phyloP scores from a whole-genome alignment of 139 green algal genomes.

The Chlamydomonas schloesseri region DNA sequence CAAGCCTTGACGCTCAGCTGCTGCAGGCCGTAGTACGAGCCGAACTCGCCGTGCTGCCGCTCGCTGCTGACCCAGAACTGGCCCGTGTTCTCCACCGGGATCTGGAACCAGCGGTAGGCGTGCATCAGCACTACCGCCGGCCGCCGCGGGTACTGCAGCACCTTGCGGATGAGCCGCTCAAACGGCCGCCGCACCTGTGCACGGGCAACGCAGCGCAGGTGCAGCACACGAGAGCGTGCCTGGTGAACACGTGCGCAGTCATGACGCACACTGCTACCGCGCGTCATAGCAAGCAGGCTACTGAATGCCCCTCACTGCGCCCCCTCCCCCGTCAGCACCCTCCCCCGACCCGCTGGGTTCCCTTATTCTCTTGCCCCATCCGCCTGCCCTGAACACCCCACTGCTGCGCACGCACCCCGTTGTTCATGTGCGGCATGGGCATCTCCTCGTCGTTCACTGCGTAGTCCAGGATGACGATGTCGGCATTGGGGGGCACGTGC shows the following conservation, averaged over 20 bases:
- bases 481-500: constrained; percentile 45
- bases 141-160: constrained; percentile 51
- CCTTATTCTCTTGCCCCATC: background rate
- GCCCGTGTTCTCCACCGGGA: background rate
- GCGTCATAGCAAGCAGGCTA: too few species aligned
- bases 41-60: constrained; percentile 49
- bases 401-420: too few species aligned
- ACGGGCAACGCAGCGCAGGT: background rate
- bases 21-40: constrained; percentile 42
- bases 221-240: background rate
- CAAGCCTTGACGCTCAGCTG: constrained; percentile 50
- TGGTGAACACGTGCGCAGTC: too few species aligned
- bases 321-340: too few species aligned
- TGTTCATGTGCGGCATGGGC: constrained; percentile 42
- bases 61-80: constrained; percentile 21
- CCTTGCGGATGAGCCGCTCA: constrained; percentile 62
- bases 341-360: too few species aligned
- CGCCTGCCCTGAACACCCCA: too few species aligned
- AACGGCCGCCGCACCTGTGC: constrained; percentile 35
- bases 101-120: constrained; percentile 40
- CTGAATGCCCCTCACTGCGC: too few species aligned
- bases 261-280: too few species aligned
- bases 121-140: constrained; percentile 60
- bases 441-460: constrained; percentile 48
- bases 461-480: constrained; percentile 62